Conservation (phyloP, 2,329 filamentous ascomycete genomes). For the Annulohypoxylon truncatum region DNA sequence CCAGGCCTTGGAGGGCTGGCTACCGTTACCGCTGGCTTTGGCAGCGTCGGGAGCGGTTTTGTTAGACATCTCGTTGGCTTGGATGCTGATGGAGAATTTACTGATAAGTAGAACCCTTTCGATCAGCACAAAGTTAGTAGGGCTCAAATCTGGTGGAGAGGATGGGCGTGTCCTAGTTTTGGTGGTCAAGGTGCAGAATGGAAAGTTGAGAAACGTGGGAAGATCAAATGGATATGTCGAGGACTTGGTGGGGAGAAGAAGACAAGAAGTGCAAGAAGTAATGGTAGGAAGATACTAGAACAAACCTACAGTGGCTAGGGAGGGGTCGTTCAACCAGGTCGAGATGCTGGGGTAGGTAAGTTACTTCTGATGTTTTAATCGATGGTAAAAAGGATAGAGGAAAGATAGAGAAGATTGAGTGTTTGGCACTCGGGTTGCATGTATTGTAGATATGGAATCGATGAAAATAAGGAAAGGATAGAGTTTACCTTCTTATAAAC, state of each 20-base stretch:
- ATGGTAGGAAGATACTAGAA: background rate
- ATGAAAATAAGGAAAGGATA: background rate
- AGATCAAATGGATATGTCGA: background rate
- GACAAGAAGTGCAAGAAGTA: background rate
- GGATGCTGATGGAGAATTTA: background rate
- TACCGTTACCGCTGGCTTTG: background rate
- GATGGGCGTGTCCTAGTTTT: background rate
- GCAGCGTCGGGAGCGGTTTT: background rate
- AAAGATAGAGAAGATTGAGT: background rate
- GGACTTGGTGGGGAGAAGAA: too few species aligned
- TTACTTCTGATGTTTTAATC: background rate
- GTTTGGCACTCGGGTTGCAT: background rate
- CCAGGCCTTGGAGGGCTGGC: slow-evolving; percentile 2
- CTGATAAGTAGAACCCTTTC: background rate
- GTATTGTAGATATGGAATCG: background rate
- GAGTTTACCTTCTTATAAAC: background rate
- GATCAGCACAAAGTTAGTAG: background rate
- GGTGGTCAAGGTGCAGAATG: background rate
- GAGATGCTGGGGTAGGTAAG: background rate
- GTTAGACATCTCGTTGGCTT: background rate
- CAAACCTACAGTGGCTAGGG: background rate
- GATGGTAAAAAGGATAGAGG: background rate
- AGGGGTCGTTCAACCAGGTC: background rate
- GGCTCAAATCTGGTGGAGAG: background rate
- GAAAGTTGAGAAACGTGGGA: background rate